Base-by-base conservation (phyloP, 257 asterid species). In the Vinca minor region DNA sequence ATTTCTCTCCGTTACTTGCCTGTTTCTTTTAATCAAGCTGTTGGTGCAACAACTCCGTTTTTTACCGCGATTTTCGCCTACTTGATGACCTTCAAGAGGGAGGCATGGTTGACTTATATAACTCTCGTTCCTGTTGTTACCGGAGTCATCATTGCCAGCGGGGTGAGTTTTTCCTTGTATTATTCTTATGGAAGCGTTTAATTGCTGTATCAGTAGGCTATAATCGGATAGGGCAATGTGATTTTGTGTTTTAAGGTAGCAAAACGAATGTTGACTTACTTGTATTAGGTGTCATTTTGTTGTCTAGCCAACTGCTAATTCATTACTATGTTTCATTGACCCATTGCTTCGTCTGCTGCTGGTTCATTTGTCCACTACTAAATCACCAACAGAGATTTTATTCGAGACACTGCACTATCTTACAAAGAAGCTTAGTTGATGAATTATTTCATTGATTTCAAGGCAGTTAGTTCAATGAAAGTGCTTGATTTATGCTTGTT, bases 1-100 rank as follows among this genome's bases (percentile, higher is more conserved):
- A 72, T 89, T 32, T 89, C 96, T 10, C 85, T 89, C 31, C 82
- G 84, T 73, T 89, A 83, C 70, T 76, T 89, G 85, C 96, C 95
- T 0, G 96, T 89, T 52, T 86, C 95, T 62, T 89, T 89, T 71
- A 89, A 86, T 59, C 96, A 89, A 81, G 96, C 96, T 0, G 79
- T 89, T 62, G 96, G 96, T 46, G 95, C 96, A 55, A 86, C 96
- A 8, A 89, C 93, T 48, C 96, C 96, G 0, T 86, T 88, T 71
- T 88, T 88, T 62, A 88, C 96, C 1, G 96, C 96, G 1, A 86
- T 88, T 0, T 88, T 88, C 55, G 93, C 96, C 18, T 86, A 86
- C 64, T 4, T 89, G 71, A 84, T 88, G 74, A 88, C 96, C 36
- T 42, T 85, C 1, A 85, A 85, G 71, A 78, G 86, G 76, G 96